Evolutionary conservation across 768 basidiomycete genomes (phyloP).

Genomic region (Rhodocollybia butyracea): DNA sequence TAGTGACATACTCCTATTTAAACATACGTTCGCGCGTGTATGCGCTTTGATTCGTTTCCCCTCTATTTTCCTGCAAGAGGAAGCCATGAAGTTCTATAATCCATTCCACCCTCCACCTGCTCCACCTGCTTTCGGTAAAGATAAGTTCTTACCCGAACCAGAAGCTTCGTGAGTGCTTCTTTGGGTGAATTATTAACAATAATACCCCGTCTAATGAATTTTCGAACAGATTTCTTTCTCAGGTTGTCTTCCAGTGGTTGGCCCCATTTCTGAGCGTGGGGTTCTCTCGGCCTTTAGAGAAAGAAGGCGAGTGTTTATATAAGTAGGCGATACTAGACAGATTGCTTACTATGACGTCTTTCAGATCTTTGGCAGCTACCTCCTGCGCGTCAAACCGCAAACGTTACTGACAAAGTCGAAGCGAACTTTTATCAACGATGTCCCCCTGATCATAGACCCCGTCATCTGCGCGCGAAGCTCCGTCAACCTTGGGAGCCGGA

Average conservation of each 20-base stretch:
- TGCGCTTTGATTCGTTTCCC: neutral
- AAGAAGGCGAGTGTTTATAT: slow-evolving; percentile 33
- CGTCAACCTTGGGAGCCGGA: slow-evolving; percentile 1
- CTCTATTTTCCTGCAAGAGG: neutral
- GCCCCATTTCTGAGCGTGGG: slow-evolving; percentile 45
- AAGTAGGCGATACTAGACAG: neutral
- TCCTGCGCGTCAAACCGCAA: neutral
- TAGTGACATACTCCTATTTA: neutral
- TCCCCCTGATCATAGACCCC: slow-evolving; percentile 9
- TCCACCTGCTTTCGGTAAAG: slow-evolving; percentile 46
- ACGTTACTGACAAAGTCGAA: slow-evolving; percentile 3
- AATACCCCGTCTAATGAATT: neutral
- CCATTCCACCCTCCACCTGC: slow-evolving; percentile 42
- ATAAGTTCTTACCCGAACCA: slow-evolving; percentile 42
- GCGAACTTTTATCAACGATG: slow-evolving; percentile 8
- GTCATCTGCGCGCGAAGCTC: slow-evolving; percentile 7
- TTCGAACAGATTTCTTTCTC: slow-evolving; percentile 31
- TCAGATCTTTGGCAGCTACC: slow-evolving; percentile 13
- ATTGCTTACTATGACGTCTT: neutral
- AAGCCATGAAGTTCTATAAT: slow-evolving; percentile 22
- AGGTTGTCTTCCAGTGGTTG: slow-evolving; percentile 44
- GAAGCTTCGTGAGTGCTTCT: slow-evolving; percentile 25
- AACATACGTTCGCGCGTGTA: too few species aligned
- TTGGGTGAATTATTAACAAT: neutral
- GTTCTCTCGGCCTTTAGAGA: slow-evolving; percentile 46